Conservation (phyloP, 2,329 filamentous ascomycete genomes). For the Emydomyces testavorans region DNA sequence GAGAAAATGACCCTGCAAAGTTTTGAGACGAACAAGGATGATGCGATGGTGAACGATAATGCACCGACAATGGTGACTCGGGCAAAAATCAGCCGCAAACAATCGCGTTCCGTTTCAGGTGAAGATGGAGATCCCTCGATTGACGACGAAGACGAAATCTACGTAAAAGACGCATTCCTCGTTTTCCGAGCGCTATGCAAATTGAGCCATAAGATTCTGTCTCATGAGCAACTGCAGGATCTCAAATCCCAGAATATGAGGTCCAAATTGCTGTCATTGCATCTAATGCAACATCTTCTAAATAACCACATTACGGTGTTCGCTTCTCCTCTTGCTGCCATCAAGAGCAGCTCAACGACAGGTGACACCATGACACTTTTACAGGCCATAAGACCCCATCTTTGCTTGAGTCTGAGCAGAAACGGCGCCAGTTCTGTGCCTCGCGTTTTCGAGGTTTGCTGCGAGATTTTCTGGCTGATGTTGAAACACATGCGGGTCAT, state of each 20-base stretch:
- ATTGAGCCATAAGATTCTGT: constrained; percentile 80
- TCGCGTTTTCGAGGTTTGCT: constrained; percentile 85
- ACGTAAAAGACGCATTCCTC: constrained; percentile 91
- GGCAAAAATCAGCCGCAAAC: constrained; percentile 39
- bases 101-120: constrained; percentile 35
- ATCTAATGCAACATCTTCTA: constrained; percentile 87
- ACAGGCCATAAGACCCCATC: constrained; percentile 91
- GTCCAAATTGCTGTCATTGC: constrained; percentile 87
- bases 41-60: constrained; percentile 54
- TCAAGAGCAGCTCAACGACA: constrained; percentile 78
- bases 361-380: constrained; percentile 75
- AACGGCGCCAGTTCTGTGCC: constrained; percentile 92
- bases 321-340: constrained; percentile 80
- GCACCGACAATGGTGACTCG: constrained; percentile 56
- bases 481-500: constrained; percentile 83
- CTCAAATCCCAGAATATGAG: constrained; percentile 91
- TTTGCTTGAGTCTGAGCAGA: constrained; percentile 85
- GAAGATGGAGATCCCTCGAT: constrained; percentile 31
- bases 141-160: constrained; percentile 80
- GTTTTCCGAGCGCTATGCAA: constrained; percentile 98
- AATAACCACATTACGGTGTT: constrained; percentile 91
- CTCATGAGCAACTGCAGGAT: constrained; percentile 84
- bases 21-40: constrained; percentile 58
- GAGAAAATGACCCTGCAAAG: constrained; percentile 57
- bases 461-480: constrained; percentile 97